Evolutionary conservation across 345 rosid species (phyloP).

Genomic region (thale cress (Arabidopsis thaliana)): TAIR10.1 NC_003076.8:20692501-20693000

Average conservation of each 20-base stretch:
- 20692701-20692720: neutral
- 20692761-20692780: slow-evolving; percentile 89
- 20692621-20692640: slow-evolving; percentile 76
- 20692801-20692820: slow-evolving; percentile 92
- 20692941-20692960: slow-evolving; percentile 85
- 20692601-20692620: slow-evolving; percentile 95
- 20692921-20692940: slow-evolving; percentile 76
- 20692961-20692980: slow-evolving; percentile 55
- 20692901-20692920: neutral
- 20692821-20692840: slow-evolving; percentile 90
- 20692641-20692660: neutral
- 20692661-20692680: neutral
- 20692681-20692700: neutral
- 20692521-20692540: slow-evolving; percentile 90
- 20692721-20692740: slow-evolving; percentile 64
- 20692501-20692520: slow-evolving; percentile 82
- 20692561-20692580: slow-evolving; percentile 92
- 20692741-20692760: slow-evolving; percentile 90
- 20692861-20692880: neutral
- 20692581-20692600: slow-evolving; percentile 96
- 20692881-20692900: neutral
- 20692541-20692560: slow-evolving; percentile 81
- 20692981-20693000: slow-evolving; percentile 23
- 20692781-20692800: slow-evolving; percentile 90
- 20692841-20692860: slow-evolving; percentile 49